Base-by-base conservation (phyloP, 305 asterid species). In the Coffea humblotiana region DNA sequence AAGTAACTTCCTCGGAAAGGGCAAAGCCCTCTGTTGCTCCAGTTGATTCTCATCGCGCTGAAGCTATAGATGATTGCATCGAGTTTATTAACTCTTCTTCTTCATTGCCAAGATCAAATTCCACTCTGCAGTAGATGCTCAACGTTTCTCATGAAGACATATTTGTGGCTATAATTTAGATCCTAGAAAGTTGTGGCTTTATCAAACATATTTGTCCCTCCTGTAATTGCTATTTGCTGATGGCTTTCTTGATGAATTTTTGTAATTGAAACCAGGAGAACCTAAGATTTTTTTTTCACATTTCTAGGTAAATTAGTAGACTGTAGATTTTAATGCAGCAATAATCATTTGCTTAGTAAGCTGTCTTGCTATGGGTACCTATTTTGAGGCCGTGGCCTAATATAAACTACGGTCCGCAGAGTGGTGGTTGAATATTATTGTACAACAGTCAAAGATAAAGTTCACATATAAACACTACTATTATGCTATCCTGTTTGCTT, bases 41-140 rank as follows among this genome's bases (percentile, higher is more conserved):
- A 1, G 66, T 66, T 37, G 95, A 90, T 86, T 89, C 93, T 73
- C 96, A 93, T 29, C 85, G 96, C 69, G 93, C 93, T 52, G 95
- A 93, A 81, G 97, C 97, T 72, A 88, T 93, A 45, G 88, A 93
- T 48, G 97, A 93, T 77, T 91, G 97, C 78, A 93, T 93, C 54
- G 88, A 93, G 86, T 93, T 93, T 83, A 90, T 93, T 43, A 93
- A 93, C 83, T 90, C 96, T 29, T 90, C 96, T 19, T 85, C 96
- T 4, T 73, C 96, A 21, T 65, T 91, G 75, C 90, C 87, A 14
- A 90, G 95, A 89, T 91, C 97, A 23, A 90, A 90, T 56, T 93
- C 96, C 0, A 83, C 84, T 43, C 78, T 86, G 45, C 75, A 76
- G 27, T 81, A 35, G 74, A 51, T 47, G 27, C 11, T 12, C 19